phyloP scores from a whole-genome alignment of 257 asterid species.

The Plectranthus barbatus region DNA sequence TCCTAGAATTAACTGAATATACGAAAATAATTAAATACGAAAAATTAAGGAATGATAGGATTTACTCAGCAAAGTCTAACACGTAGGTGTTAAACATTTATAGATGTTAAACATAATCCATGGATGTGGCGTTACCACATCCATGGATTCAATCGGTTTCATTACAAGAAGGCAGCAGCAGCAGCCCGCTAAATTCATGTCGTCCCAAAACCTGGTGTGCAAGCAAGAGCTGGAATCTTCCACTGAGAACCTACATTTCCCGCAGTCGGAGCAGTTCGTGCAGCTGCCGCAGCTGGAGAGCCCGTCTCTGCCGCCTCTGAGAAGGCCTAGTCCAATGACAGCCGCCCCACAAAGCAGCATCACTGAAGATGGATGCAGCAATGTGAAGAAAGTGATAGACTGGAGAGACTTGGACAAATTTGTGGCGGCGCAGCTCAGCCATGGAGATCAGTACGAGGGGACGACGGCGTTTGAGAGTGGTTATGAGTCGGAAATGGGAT shows the following conservation, averaged over 20 bases:
- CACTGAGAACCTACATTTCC: too few relatives aligned
- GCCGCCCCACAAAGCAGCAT: background rate
- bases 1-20: too few relatives aligned
- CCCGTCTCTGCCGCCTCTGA: constrained; percentile 7
- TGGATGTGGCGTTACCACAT: background rate
- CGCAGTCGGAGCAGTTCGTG: constrained; percentile 12
- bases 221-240: constrained; percentile 38
- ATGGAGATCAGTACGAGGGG: constrained; percentile 35
- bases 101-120: too few relatives aligned
- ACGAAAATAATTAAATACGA: too few relatives aligned
- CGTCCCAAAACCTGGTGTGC: constrained; percentile 8
- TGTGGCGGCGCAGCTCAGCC: constrained; percentile 86
- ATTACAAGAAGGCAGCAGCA: background rate
- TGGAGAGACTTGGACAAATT: constrained; percentile 85
- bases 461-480: too few relatives aligned
- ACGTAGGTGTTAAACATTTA: too few relatives aligned
- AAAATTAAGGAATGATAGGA: too few relatives aligned
- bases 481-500: background rate
- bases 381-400: constrained; percentile 35
- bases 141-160: background rate
- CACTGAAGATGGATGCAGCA: background rate
- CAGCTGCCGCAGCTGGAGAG: constrained; percentile 67
- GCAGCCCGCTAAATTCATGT: background rate
- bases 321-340: background rate
- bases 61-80: too few relatives aligned